phyloP scores from a whole-genome alignment of 108 stramenopile species.

The Fragilariopsis cylindrus region DNA sequence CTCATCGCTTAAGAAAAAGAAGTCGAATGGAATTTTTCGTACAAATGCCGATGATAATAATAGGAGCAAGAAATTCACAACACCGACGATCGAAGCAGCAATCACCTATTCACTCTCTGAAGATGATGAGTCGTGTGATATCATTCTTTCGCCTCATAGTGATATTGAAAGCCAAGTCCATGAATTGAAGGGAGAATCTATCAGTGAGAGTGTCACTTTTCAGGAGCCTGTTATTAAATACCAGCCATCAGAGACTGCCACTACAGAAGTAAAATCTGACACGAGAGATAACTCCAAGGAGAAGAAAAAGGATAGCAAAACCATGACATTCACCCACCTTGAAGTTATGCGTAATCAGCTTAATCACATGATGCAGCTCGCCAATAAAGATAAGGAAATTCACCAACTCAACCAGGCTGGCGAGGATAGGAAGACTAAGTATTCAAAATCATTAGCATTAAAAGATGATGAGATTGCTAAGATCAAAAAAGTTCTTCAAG shows the following conservation, averaged over 20 bases:
- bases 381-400: constrained; percentile 16
- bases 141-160: background rate
- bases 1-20: background rate
- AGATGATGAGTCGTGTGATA: constrained; percentile 2
- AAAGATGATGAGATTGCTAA: constrained; percentile 9
- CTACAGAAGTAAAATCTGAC: background rate
- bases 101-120: constrained; percentile 15
- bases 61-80: background rate
- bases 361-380: constrained; percentile 18
- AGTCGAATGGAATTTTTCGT: constrained; percentile 1
- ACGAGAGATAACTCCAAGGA: background rate
- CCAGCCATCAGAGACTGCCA: background rate
- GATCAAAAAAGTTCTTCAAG: background rate
- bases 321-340: constrained; percentile 13
- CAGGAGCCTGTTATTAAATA: background rate
- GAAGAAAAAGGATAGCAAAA: background rate
- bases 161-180: constrained; percentile 1
- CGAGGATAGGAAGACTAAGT: background rate
- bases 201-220: background rate
- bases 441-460: background rate
- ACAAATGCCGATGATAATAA: background rate
- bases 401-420: background rate
- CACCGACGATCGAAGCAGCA: constrained; percentile 2
- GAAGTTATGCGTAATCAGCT: constrained; percentile 18
- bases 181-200: constrained; percentile 1